These are phyloP conservation scores for Orbilia oligospora DNA, from an alignment of 2,329 filamentous ascomycete genomes.

Conservation along the genomic window DNA sequence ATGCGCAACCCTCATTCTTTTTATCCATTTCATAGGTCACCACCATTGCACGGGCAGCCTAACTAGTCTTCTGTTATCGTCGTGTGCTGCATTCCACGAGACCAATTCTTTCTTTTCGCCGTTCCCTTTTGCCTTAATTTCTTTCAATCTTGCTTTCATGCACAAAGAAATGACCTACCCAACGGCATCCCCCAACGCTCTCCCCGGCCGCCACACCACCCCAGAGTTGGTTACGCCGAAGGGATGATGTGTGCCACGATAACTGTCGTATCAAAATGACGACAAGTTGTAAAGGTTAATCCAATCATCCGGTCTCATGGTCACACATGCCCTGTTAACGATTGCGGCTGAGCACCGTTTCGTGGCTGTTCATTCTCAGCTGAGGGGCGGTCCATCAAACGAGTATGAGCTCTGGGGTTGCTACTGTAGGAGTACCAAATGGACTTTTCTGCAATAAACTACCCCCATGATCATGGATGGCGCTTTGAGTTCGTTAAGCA, in stretches of 20 bases:
- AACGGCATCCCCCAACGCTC: neutral
- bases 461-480: slow-evolving; percentile 16
- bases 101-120: neutral
- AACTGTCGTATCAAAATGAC: slow-evolving; percentile 29
- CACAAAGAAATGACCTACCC: slow-evolving; percentile 17
- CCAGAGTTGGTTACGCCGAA: slow-evolving; percentile 34
- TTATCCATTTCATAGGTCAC: slow-evolving; percentile 1
- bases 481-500: neutral
- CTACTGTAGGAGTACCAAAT: neutral
- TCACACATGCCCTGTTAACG: slow-evolving; percentile 30
- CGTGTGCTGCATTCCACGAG: slow-evolving; percentile 26
- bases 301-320: slow-evolving; percentile 51
- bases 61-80: slow-evolving; percentile 21
- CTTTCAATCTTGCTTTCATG: slow-evolving; percentile 13
- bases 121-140: slow-evolving; percentile 2
- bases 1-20: slow-evolving; percentile 33
- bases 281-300: slow-evolving; percentile 3
- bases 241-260: slow-evolving; percentile 24
- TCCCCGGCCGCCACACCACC: slow-evolving; percentile 21
- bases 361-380: slow-evolving; percentile 47
- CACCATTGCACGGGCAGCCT: too few relatives aligned
- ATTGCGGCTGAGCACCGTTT: slow-evolving; percentile 46
- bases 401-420: neutral
- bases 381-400: slow-evolving; percentile 24
- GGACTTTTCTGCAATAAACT: neutral